Evolutionary conservation across 176 grass and related monocot species (phyloP).

Genomic region (Chloris gayana): DNA sequence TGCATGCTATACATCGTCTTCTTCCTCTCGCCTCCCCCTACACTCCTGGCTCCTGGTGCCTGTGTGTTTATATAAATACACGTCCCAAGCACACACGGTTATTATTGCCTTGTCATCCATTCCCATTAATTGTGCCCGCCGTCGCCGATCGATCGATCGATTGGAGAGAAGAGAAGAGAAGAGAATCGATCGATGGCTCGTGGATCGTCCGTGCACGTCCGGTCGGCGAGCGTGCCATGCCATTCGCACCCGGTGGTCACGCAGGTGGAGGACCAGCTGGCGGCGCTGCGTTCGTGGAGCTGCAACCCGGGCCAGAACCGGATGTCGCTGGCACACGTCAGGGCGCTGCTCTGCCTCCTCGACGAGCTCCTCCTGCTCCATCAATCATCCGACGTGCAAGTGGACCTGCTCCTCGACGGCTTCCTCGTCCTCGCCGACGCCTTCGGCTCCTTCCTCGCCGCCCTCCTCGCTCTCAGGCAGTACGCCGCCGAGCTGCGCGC

Average conservation of each 20-base stretch:
- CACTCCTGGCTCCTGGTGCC: too few species aligned
- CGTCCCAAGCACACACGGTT: not conserved
- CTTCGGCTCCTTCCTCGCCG: slow-evolving; percentile 49
- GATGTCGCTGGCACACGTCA: slow-evolving; percentile 42
- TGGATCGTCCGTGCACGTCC: slow-evolving; percentile 32
- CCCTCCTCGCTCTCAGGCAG: slow-evolving; percentile 39
- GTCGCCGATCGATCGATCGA: too few species aligned
- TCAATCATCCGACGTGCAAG: too few species aligned
- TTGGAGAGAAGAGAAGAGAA: not conserved
- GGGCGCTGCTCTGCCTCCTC: slow-evolving; percentile 61
- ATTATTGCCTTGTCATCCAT: slow-evolving; percentile 22
- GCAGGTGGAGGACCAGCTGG: slow-evolving; percentile 58
- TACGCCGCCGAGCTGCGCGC: slow-evolving; percentile 41
- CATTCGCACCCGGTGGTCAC: slow-evolving; percentile 48
- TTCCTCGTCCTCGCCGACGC: slow-evolving; percentile 71
- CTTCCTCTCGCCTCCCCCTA: not conserved
- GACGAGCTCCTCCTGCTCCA: slow-evolving; percentile 59
- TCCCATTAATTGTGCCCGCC: too few species aligned
- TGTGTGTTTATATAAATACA: slow-evolving; percentile 17
- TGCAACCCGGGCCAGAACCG: slow-evolving; percentile 33
- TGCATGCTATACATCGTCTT: not conserved
- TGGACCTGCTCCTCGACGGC: slow-evolving; percentile 47
- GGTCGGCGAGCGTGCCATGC: slow-evolving; percentile 62
- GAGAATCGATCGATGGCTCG: slow-evolving; percentile 19
- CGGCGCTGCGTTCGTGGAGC: slow-evolving; percentile 35